Percentiles rank a stretch among this genome's conserved stretches.
Conservation (phyloP, 495 filamentous ascomycete species). For the Glutinoglossum americanum region DNA sequence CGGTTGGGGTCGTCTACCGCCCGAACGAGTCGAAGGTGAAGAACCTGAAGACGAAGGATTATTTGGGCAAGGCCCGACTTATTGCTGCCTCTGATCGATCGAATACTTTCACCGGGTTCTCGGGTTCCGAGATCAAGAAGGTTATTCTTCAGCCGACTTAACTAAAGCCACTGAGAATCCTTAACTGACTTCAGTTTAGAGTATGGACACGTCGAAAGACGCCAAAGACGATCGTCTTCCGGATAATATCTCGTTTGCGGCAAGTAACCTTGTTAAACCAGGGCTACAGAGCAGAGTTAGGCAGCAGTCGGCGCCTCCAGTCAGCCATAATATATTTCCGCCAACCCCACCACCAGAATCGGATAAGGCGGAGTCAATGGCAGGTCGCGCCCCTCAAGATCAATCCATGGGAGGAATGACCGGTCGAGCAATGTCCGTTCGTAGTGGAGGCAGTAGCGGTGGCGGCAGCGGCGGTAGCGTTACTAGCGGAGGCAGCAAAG, state of each 20-base stretch:
- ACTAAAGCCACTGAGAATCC: neutral
- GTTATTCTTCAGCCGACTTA: neutral
- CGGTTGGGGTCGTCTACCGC: constrained; percentile 82
- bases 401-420: constrained; percentile 5
- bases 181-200: neutral
- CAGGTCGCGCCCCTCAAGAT: neutral
- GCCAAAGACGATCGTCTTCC: constrained; percentile 46
- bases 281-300: constrained; percentile 47
- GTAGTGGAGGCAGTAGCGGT: constrained; percentile 14
- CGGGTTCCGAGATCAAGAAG: constrained; percentile 36
- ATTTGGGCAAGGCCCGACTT: constrained; percentile 79
- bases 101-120: constrained; percentile 46
- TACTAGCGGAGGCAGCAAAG: constrained; percentile 14
- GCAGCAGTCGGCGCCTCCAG: constrained; percentile 70
- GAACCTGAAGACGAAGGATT: constrained; percentile 91
- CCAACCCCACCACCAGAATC: constrained; percentile 88
- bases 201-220: neutral
- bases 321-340: constrained; percentile 75
- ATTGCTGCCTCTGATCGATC: constrained; percentile 73
- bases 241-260: constrained; percentile 72
- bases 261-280: constrained; percentile 74
- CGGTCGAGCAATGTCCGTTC: constrained; percentile 17
- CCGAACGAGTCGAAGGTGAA: constrained; percentile 96
- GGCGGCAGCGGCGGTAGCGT: too few species aligned
- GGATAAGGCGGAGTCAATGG: constrained; percentile 27